phyloP scores from a whole-genome alignment of 176 grass and related monocot genomes.

The Cenchrus purpureus region DNA sequence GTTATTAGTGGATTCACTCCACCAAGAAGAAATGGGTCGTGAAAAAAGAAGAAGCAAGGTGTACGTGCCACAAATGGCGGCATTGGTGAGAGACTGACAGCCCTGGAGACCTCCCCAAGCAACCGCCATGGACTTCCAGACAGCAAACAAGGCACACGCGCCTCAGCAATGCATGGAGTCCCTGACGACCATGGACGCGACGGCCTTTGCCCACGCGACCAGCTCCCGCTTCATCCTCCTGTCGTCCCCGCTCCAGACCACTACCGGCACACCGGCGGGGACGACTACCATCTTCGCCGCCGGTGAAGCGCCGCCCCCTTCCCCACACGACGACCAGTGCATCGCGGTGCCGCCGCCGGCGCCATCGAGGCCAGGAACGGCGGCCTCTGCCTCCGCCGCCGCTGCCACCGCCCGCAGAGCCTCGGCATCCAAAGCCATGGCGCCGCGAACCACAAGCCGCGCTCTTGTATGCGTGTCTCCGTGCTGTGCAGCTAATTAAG shows the following conservation, averaged over 20 bases:
- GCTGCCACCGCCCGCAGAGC: background rate
- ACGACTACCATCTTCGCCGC: background rate
- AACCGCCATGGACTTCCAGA: too few species aligned
- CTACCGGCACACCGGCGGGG: background rate
- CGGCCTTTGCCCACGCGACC: conserved; percentile 73
- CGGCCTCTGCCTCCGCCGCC: too few species aligned
- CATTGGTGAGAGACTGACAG: too few species aligned
- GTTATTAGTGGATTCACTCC: background rate
- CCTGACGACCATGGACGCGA: conserved; percentile 60
- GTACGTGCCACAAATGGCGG: too few species aligned
- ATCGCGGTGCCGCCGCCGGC: too few species aligned
- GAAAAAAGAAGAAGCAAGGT: background rate
- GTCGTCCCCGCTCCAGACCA: conserved; percentile 47
- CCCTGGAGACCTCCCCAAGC: too few species aligned
- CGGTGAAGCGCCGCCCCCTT: background rate
- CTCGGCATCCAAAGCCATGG: conserved; percentile 42
- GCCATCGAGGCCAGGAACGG: background rate
- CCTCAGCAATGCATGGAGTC: conserved; percentile 42
- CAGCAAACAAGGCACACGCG: background rate
- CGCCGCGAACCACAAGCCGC: too few species aligned
- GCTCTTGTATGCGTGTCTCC: too few species aligned
- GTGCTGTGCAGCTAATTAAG: background rate
- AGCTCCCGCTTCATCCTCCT: conserved; percentile 69
- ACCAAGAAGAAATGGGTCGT: background rate
- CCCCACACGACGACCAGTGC: background rate